These are phyloP conservation scores for Blastobotrys persicus DNA, from an alignment of 1,139 yeast genomes.

Conservation along the genomic window DNA sequence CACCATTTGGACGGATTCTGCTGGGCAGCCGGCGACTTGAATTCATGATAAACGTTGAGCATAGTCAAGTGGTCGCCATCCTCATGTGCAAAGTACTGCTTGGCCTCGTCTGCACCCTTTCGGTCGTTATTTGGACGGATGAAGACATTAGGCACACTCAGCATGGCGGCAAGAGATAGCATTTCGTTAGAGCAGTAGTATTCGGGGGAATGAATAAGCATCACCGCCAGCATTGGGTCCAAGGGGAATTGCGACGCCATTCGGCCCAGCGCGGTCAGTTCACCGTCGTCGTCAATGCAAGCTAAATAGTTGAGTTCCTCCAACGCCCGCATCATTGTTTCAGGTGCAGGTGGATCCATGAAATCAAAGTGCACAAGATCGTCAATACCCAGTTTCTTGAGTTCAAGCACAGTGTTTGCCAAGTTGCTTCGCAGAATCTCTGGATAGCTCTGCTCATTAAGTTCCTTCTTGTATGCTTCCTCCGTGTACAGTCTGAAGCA, in stretches of 20 bases:
- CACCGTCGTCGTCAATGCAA: conserved; percentile 91
- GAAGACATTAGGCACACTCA: conserved; percentile 92
- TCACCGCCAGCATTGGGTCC: conserved; percentile 93
- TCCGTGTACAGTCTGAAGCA: conserved; percentile 95
- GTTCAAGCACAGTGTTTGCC: conserved; percentile 86
- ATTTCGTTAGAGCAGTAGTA: conserved; percentile 87
- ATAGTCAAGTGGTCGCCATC: conserved; percentile 91
- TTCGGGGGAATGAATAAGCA: conserved; percentile 84
- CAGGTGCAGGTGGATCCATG: conserved; percentile 99
- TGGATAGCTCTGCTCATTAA: conserved; percentile 93
- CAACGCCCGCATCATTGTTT: conserved; percentile 98
- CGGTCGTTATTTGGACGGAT: conserved; percentile 88
- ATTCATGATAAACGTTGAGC: conserved; percentile 84
- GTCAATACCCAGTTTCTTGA: conserved; percentile 90
- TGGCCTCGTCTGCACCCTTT: conserved; percentile 89
- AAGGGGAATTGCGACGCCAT: conserved; percentile 90
- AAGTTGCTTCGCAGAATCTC: conserved; percentile 89
- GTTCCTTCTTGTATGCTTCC: conserved; percentile 91
- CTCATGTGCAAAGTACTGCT: conserved; percentile 83
- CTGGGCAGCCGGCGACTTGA: conserved; percentile 62
- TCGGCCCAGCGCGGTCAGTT: conserved; percentile 83
- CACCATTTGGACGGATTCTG: conserved; percentile 65
- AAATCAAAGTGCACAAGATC: conserved; percentile 97
- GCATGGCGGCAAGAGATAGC: conserved; percentile 81
- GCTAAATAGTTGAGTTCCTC: conserved; percentile 90